Conservation (phyloP, 306 rosid species). For the Luffa acutangula region DNA sequence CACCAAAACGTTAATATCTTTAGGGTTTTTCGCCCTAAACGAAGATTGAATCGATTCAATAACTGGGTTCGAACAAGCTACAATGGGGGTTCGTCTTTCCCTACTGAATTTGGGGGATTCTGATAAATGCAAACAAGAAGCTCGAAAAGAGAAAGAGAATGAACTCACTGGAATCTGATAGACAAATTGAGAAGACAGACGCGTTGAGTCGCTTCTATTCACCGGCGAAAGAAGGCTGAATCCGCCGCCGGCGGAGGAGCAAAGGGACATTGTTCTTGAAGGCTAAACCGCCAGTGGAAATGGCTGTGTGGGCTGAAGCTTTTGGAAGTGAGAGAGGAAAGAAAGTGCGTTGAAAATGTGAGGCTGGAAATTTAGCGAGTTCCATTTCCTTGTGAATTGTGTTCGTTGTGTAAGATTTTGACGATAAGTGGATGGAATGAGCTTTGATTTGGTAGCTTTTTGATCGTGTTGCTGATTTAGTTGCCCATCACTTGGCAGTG, state of each 20-base stretch:
- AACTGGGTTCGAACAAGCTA: conserved; percentile 32
- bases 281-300: neutral
- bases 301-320: neutral
- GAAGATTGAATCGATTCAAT: conserved; percentile 29
- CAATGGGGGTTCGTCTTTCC: conserved; percentile 31
- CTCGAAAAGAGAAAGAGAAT: conserved; percentile 19
- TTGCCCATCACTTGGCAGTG: neutral
- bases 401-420: conserved; percentile 23
- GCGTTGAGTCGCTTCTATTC: conserved; percentile 24
- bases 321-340: neutral
- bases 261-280: conserved; percentile 42
- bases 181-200: conserved; percentile 42
- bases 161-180: conserved; percentile 43
- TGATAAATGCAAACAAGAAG: conserved; percentile 16
- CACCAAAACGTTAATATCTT: conserved; percentile 58
- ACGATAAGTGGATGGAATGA: conserved; percentile 26
- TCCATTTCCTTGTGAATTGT: neutral
- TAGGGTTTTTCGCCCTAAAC: conserved; percentile 57
- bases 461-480: neutral
- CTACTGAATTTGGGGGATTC: conserved; percentile 24
- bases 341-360: conserved; percentile 12
- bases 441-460: neutral
- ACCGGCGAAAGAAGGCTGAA: conserved; percentile 42
- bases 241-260: conserved; percentile 34
- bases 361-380: conserved; percentile 14